phyloP scores from a whole-genome alignment of 2,329 filamentous ascomycete genomes.

The Plectosphaerella sp. region DNA sequence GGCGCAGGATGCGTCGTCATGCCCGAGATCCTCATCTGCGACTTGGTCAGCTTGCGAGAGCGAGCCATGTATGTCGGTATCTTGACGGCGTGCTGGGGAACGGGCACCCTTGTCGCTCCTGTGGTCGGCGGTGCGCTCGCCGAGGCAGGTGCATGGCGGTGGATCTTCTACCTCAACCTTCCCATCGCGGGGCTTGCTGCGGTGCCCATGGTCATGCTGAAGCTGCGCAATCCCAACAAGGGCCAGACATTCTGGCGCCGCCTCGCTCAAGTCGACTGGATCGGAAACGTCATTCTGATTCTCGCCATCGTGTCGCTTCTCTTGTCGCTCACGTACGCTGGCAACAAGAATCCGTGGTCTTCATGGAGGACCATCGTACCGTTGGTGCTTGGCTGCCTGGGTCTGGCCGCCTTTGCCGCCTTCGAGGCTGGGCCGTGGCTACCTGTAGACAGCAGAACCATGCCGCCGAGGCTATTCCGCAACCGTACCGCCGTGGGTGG shows the following conservation, averaged over 20 bases:
- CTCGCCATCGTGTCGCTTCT: constrained; percentile 26
- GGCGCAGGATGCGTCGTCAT: constrained; percentile 14
- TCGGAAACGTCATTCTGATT: constrained; percentile 34
- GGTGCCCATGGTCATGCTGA: constrained; percentile 14
- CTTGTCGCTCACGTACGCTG: constrained; percentile 30
- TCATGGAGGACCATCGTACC: constrained; percentile 37
- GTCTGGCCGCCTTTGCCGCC: constrained; percentile 27
- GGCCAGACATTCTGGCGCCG: constrained; percentile 5
- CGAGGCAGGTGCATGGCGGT: constrained; percentile 30
- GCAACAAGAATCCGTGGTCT: constrained; percentile 68
- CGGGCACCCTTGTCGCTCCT: constrained; percentile 28
- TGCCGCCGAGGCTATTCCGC: constrained; percentile 38
- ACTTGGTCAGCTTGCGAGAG: constrained; percentile 42
- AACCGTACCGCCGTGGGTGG: constrained; percentile 57
- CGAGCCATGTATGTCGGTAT: constrained; percentile 33
- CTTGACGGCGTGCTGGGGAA: constrained; percentile 21
- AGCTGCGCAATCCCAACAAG: constrained; percentile 15
- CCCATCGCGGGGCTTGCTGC: constrained; percentile 18
- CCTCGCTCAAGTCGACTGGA: constrained; percentile 29
- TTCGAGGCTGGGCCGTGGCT: constrained; percentile 22
- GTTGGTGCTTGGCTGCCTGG: constrained; percentile 30
- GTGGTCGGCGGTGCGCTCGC: constrained; percentile 23
- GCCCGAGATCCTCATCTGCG: constrained; percentile 25
- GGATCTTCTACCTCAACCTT: constrained; percentile 40
- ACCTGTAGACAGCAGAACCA: constrained; percentile 23